Conservation (phyloP, 345 rosid genomes). For the Atalantia buxifolia region DNA sequence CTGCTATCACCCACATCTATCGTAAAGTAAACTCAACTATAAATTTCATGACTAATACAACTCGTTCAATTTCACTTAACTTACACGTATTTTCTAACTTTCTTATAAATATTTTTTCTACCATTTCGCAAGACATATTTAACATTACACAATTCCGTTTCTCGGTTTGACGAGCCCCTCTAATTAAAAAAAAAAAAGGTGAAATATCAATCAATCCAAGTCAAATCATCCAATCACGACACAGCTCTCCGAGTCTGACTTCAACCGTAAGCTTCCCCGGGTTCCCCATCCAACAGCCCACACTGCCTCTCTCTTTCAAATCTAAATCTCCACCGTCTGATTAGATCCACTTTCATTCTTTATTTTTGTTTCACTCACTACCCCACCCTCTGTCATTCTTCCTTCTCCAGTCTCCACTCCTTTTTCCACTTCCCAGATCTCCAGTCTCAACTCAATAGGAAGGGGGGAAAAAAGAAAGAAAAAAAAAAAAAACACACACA, state of each 20-base stretch:
- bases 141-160: too few species aligned
- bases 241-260: conserved; percentile 14
- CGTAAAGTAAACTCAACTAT: too few species aligned
- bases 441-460: neutral
- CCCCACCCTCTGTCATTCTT: conserved; percentile 7
- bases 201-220: neutral
- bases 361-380: neutral
- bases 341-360: conserved; percentile 28
- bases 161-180: too few species aligned
- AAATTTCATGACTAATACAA: too few species aligned
- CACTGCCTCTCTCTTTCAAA: conserved; percentile 21
- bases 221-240: conserved; percentile 39
- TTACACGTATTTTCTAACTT: too few species aligned
- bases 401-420: neutral
- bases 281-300: conserved; percentile 41
- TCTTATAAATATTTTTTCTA: too few species aligned
- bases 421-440: conserved; percentile 42
- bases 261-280: neutral
- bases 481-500: too few species aligned
- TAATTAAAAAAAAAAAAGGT: rapidly evolving
- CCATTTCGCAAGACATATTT: too few species aligned
- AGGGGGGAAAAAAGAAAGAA: too few species aligned
- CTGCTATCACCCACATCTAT: too few species aligned
- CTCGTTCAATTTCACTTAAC: too few species aligned
- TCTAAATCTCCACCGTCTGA: conserved; percentile 59